phyloP scores from a whole-genome alignment of 129 eudicot genomes.

The Centaurea solstitialis region DNA sequence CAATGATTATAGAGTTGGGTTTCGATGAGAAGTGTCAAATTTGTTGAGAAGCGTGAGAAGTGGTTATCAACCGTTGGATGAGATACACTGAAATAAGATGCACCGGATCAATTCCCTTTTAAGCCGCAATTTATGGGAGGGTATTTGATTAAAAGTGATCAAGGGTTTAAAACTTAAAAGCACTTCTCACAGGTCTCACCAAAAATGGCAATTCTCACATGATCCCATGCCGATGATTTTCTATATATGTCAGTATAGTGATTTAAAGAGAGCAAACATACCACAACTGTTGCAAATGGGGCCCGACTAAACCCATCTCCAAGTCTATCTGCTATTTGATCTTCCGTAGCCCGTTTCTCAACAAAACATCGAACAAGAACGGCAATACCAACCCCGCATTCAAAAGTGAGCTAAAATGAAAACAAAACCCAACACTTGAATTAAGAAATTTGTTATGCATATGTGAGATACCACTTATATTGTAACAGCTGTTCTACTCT shows the following conservation, averaged over 20 bases:
- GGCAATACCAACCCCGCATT: slow-evolving; percentile 74
- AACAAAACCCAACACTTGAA: slow-evolving; percentile 2
- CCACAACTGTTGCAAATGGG: slow-evolving; percentile 91
- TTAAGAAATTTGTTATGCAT: background rate
- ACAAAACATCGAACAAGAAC: slow-evolving; percentile 91
- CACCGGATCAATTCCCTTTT: no score
- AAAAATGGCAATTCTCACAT: no score
- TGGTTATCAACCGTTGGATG: no score
- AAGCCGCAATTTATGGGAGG: no score
- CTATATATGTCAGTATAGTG: background rate
- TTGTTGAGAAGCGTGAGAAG: no score
- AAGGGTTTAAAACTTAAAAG: no score
- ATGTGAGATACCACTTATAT: background rate
- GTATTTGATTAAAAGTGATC: no score
- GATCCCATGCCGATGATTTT: no score
- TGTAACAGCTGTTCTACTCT: background rate
- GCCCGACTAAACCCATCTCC: slow-evolving; percentile 86
- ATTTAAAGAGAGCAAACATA: slow-evolving; percentile 32
- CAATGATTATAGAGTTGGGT: background rate
- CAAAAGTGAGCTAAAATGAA: slow-evolving; percentile 61
- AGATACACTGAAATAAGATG: no score
- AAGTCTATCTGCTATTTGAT: slow-evolving; percentile 67
- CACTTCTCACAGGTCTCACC: no score
- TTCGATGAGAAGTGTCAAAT: no score
- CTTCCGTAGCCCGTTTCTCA: slow-evolving; percentile 56